Percentiles rank a stretch among this genome's conserved stretches.
Conservation (phyloP, 73 alveolate genomes). For the Paramecium primaurelia region DNA sequence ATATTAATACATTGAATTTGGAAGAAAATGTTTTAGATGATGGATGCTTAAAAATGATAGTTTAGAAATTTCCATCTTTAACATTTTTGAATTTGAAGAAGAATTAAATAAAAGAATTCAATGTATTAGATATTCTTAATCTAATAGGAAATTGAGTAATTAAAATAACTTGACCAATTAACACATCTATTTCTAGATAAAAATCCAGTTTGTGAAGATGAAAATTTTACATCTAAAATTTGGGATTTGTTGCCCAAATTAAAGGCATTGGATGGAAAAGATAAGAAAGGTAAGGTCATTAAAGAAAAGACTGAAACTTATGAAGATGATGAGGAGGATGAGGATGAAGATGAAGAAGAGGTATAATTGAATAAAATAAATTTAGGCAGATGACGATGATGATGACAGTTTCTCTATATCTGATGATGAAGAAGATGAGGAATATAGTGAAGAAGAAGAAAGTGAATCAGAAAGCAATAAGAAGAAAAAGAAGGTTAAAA, state of each 20-base stretch:
- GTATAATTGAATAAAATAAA: background rate
- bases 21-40: background rate
- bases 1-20: background rate
- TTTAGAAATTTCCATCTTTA: background rate
- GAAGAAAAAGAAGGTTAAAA: background rate
- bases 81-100: background rate
- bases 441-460: background rate
- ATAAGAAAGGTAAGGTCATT: background rate
- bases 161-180: background rate
- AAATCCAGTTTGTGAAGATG: background rate
- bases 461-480: slow-evolving; percentile 1
- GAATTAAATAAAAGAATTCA: background rate
- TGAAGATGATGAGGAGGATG: background rate
- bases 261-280: background rate
- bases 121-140: background rate
- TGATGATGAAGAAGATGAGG: background rate
- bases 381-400: background rate
- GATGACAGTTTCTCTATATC: background rate
- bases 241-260: background rate
- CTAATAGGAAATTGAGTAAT: background rate
- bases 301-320: background rate
- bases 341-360: background rate
- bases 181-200: background rate
- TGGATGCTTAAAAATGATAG: background rate
- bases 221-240: background rate